phyloP scores from a whole-genome alignment of 2,329 filamentous ascomycete species.

The Cucurbitaria berberidis region DNA sequence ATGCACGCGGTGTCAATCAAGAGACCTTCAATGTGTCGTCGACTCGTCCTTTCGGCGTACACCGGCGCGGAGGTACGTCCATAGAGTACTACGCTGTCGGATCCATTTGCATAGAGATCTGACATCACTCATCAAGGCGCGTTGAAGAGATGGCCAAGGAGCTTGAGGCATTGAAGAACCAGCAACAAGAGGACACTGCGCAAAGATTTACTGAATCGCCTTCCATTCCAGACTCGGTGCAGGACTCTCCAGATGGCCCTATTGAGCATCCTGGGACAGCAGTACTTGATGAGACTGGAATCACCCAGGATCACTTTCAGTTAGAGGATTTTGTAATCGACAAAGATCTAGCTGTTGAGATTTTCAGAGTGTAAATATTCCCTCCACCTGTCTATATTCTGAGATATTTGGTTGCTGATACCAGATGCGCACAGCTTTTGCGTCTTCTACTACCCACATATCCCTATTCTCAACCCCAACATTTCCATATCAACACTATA shows the following conservation, averaged over 20 bases:
- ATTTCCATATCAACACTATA: conserved; percentile 22
- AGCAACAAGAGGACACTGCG: conserved; percentile 10
- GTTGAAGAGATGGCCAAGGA: conserved; percentile 34
- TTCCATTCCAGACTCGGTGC: conserved; percentile 7
- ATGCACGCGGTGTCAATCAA: conserved; percentile 24
- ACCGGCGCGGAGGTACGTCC: conserved; percentile 30
- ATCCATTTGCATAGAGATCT: neutral
- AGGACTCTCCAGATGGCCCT: conserved; percentile 17
- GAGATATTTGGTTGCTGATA: neutral
- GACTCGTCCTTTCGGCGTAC: conserved; percentile 31
- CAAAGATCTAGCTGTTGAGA: conserved; percentile 15
- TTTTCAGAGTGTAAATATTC: conserved; percentile 25
- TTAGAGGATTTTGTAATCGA: conserved; percentile 20
- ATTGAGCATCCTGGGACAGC: conserved; percentile 9
- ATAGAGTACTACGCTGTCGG: neutral
- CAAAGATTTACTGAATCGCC: conserved; percentile 19
- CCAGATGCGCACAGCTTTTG: conserved; percentile 16
- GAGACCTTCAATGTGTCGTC: conserved; percentile 27
- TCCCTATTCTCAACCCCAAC: conserved; percentile 22
- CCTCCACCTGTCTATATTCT: neutral
- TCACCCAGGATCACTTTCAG: conserved; percentile 17
- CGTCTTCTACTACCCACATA: conserved; percentile 26
- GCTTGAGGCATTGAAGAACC: conserved; percentile 22
- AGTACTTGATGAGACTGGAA: conserved; percentile 13
- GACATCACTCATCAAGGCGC: conserved; percentile 9